Evolutionary conservation across 2,329 filamentous ascomycete species (phyloP), one percentile per base, ranked within the genome.

Genomic region (Monilinia aucupariae): DNA sequence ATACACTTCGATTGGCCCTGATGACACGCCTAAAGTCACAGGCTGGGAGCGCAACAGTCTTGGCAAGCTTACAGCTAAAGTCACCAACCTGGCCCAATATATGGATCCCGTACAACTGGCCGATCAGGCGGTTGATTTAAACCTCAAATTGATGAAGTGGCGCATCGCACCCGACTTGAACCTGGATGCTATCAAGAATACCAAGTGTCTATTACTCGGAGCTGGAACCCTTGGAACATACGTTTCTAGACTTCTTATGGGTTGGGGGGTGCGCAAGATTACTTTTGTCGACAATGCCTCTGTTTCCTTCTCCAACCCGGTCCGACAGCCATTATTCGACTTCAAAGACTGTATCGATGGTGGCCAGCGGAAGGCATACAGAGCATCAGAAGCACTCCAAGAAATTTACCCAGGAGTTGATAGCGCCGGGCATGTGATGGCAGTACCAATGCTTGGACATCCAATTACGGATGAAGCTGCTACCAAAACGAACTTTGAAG

Each of bases 121-220:
- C 27, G 92, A 97, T 73, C 92, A 96, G 74, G 92, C 92, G 0
- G 93, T 97, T 12, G 94, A 99, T 72, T 82, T 99, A 64, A 99
- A 99, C 72, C 81, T 97, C 65, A 97, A 97, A 77, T 82, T 99
- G 64, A 99, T 99, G 87, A 99, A 97, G 78, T 99, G 94, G 94
- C 87, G 94, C 47, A 91, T 99, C 71, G 91, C 92, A 9, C 94
- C 94, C 0, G 87, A 87, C 58, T 82, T 99, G 48, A 84, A 97
- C 73, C 83, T 99, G 12, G 92, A 97, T 37, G 84, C 84, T 37
- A 92, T 97, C 73, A 97, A 96, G 73, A 84, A 88, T 63, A 93
- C 91, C 4, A 96, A 87, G 72, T 99, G 94, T 73, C 82, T 99
- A 20, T 79, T 99, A 3, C 84, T 99, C 1, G 94, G 94, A 5